Base-by-base conservation (phyloP, 1,284 basidiomycete genomes). In the Pulchroboletus neoregius region DNA sequence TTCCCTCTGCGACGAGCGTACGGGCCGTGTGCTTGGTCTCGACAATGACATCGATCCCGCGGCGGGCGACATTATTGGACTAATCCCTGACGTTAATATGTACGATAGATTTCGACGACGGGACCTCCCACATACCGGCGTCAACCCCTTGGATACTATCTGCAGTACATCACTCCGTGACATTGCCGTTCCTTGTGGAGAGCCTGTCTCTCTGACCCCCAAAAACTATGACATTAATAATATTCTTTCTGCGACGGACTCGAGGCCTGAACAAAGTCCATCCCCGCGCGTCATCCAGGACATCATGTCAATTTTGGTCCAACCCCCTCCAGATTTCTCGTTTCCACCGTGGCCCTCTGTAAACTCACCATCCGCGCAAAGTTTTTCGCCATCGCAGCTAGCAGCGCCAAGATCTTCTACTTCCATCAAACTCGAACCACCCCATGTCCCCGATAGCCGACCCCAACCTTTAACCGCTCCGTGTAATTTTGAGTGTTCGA, bases 71-170 rank as follows among this genome's bases (percentile, higher is more conserved):
- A 39, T 66, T 6, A 48, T 69, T 15, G 68, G 71, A 13, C 61
- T 74, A 2, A 65, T 73, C n/a, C 67, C 65, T 20, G 76, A 78
- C 51, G 61, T 73, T 30, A 76, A 73, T 43, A 69, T 74, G 68
- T 71, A 68, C 44, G 58, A 66, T 18, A 45, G 51, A 3, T 57
- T 63, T 36, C 46, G 59, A 34, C 49, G 57, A 12, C 56, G 57
- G 43, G 60, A 63, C 26, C 46, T 45, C 33, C 60, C 58, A 10
- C 50, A 50, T 42, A 45, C 50, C 8, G 61, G 72, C 27, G 65
- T 81, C 45, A 72, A 80, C 53, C 79, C 79, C 28, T 61, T 71
- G 27, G 73, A 77, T 43, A 68, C 76, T 35, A 68, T 74, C 52
- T 54, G 63, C 26, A 37, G 7, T 33, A 45, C 48, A 5, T 30